Conservation (phyloP, 2,329 filamentous ascomycete species). For the Chalaropsis thielavioides region DNA sequence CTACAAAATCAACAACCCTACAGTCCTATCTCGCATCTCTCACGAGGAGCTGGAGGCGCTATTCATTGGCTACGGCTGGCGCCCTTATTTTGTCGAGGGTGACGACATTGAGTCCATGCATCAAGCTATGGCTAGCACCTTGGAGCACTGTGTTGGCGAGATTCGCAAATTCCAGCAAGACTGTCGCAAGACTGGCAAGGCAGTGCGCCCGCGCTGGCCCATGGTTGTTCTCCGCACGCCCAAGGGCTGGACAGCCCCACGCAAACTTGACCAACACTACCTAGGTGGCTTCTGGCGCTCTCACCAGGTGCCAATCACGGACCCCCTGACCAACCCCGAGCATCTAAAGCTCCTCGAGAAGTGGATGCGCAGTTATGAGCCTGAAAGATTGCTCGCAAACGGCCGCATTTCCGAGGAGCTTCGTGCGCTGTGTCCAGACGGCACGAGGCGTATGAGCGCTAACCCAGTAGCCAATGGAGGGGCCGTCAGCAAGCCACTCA, state of each 20-base stretch:
- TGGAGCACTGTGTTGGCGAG: slow-evolving; percentile 57
- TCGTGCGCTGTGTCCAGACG: slow-evolving; percentile 48
- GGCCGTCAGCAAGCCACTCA: slow-evolving; percentile 48
- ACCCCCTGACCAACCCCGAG: slow-evolving; percentile 48
- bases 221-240: slow-evolving; percentile 66
- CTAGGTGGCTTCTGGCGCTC: slow-evolving; percentile 66
- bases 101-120: slow-evolving; percentile 62
- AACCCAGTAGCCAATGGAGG: slow-evolving; percentile 66
- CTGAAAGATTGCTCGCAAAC: slow-evolving; percentile 53
- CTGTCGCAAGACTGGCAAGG: slow-evolving; percentile 53
- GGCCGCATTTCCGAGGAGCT: slow-evolving; percentile 51
- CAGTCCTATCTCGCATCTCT: slow-evolving; percentile 55
- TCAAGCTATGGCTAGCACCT: slow-evolving; percentile 64
- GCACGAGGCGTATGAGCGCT: slow-evolving; percentile 57
- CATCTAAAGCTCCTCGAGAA: slow-evolving; percentile 55
- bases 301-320: slow-evolving; percentile 63
- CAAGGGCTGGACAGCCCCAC: slow-evolving; percentile 67
- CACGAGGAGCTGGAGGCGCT: slow-evolving; percentile 57
- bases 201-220: slow-evolving; percentile 59
- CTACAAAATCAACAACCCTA: slow-evolving; percentile 77
- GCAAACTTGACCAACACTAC: slow-evolving; percentile 54
- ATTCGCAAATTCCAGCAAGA: slow-evolving; percentile 57
- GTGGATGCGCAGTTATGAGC: slow-evolving; percentile 66
- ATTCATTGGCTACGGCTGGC: slow-evolving; percentile 63
- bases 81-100: slow-evolving; percentile 67